Evolutionary conservation across 768 basidiomycete species (phyloP).

Genomic region (Holtermanniella nyarrowii): DNA sequence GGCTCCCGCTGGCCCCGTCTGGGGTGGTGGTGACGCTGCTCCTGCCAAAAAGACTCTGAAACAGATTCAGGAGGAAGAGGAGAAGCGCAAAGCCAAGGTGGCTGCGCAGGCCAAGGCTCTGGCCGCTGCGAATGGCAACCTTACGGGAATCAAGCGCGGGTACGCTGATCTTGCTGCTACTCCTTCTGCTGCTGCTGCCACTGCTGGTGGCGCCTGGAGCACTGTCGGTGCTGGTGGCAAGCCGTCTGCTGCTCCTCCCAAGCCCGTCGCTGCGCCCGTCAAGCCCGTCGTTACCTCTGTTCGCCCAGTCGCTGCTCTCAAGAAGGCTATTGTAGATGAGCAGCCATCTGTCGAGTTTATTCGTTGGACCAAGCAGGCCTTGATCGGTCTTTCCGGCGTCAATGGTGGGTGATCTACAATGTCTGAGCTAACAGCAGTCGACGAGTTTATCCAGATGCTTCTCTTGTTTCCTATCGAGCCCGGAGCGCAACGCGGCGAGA

Average conservation of each 20-base stretch:
- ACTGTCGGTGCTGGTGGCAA: conserved; percentile 68
- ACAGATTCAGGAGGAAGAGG: conserved; percentile 98
- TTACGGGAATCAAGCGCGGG: conserved; percentile 49
- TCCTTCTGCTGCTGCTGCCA: conserved; percentile 19
- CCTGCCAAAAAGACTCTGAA: conserved; percentile 83
- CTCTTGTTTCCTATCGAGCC: conserved; percentile 85
- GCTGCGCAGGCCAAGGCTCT: conserved; percentile 44
- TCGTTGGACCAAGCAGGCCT: conserved; percentile 74
- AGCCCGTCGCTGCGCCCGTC: conserved; percentile 8
- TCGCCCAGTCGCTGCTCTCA: conserved; percentile 27
- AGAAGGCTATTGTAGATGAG: conserved; percentile 52
- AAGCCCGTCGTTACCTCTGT: conserved; percentile 39
- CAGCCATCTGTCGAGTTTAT: conserved; percentile 77
- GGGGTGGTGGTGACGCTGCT: conserved; percentile 51
- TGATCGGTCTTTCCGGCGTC: conserved; percentile 60
- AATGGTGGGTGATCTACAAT: conserved; percentile 49
- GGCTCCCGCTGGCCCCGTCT: conserved; percentile 42
- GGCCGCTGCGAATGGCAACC: conserved; percentile 45
- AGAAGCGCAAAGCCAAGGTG: conserved; percentile 59
- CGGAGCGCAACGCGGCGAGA: conserved; percentile 47
- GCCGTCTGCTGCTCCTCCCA: conserved; percentile 9
- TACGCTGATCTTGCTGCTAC: conserved; percentile 73
- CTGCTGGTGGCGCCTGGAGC: conserved; percentile 59
- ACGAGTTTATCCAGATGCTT: conserved; percentile 92
- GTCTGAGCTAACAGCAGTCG: conserved; percentile 49